Base-by-base conservation (phyloP, 1,139 yeast genomes). In the Hansenula sp. region DNA sequence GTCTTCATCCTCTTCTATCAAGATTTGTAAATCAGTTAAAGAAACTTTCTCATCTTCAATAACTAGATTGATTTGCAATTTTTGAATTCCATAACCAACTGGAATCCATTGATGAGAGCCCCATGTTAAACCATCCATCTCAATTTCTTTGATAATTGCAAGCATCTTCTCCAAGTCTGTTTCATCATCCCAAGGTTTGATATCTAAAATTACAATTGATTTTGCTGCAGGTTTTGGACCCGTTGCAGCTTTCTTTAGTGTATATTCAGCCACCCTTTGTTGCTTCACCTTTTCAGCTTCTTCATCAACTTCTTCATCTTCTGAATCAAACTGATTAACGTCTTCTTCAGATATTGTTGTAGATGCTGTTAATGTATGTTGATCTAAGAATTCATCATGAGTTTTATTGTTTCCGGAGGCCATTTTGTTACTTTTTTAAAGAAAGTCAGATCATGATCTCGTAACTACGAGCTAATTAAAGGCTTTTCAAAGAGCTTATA, bases 111-210 rank as follows among this genome's bases (percentile, higher is more conserved):
- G 92, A 79, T 77, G 83, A 64, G 94, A 96, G 85, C 99, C 99
- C 98, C 98, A 92, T 57, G 72, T 73, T 65, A 94, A 85, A 80
- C 99, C 99, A 40, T 90, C 97, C 73, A 73, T 71, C 67, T 80
- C 83, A 60, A 90, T 69, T 56, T 76, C 66, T 79, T 88, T 89
- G 64, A 89, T 96, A 69, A 80, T 79, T 47, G 82, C 90, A 60
- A 87, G 72, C 73, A 92, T 69, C 70, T 82, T 82, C 46, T 92
- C 95, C 68, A 94, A 78, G 68, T 90, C 82, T 56, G 98, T 92
- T 79, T 92, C 97, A 64, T 92, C 97, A 73, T 92, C 98, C 98
- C 98, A 92, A 73, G 97, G 97, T 84, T 92, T 92, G 60, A 92
- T 95, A 62, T 92, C 98, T 64, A 92, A 66, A 62, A 98, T 92